These are phyloP conservation scores for Kluyveromyces dobzhanskii DNA, from an alignment of 805 yeast genomes.

Conservation along the genomic window DNA sequence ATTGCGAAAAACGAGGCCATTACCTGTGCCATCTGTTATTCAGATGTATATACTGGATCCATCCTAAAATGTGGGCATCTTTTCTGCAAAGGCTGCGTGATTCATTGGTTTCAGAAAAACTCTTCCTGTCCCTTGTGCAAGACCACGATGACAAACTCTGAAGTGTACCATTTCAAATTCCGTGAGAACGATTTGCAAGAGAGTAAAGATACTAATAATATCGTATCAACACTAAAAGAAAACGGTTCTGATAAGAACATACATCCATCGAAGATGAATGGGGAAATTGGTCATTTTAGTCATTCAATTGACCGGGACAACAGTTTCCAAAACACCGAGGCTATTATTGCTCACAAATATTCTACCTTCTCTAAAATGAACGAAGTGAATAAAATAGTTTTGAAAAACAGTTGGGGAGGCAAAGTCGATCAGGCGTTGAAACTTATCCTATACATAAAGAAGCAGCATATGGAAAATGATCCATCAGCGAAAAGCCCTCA, in stretches of 20 bases:
- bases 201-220: background rate
- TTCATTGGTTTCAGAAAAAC: conserved; percentile 57
- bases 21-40: conserved; percentile 72
- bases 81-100: conserved; percentile 76
- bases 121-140: conserved; percentile 80
- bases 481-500: conserved; percentile 45
- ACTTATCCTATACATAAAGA: conserved; percentile 57
- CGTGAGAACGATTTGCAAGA: conserved; percentile 14
- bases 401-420: conserved; percentile 60
- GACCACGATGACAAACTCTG: conserved; percentile 35
- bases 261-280: no score
- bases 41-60: conserved; percentile 63
- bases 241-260: no score
- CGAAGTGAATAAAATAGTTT: conserved; percentile 37
- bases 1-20: conserved; percentile 26
- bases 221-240: background rate
- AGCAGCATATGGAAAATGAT: conserved; percentile 34
- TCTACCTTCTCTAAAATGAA: conserved; percentile 25
- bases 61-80: conserved; percentile 88
- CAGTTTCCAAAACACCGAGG: background rate
- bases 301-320: no score
- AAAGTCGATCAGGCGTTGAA: conserved; percentile 78
- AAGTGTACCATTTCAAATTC: conserved; percentile 62
- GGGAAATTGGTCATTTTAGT: no score
- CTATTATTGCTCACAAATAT: conserved; percentile 10